Evolutionary conservation across 31 red algal genomes (phyloP), one percentile per base, ranked within the genome.

Genomic region (Bonnemaisonia californica): DNA sequence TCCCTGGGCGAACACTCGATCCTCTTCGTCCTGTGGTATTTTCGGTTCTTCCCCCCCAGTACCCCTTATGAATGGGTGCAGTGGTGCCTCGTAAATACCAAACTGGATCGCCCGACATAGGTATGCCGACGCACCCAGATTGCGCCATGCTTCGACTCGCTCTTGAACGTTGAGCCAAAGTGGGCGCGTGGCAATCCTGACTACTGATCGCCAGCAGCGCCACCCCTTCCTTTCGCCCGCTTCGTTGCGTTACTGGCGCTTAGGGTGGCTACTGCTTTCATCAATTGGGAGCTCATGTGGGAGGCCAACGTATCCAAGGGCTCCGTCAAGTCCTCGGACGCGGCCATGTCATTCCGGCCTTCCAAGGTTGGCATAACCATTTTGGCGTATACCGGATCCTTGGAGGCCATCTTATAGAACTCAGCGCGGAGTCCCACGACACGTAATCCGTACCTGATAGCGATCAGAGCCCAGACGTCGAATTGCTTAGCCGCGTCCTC

Each of bases 1-100:
- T 27, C 22, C 16, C 19, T 9, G 28, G 0, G 76, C 76, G 31
- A 89, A 89, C 38, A 19, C 0, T 18, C 24, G 56, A 38, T 81
- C 76, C 86, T 89, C 86, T 27, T 74, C 41, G 8, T 37, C 27
- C 58, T 89, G 76, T 13, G 86, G 76, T 9, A 89, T 45, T 28
- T 89, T 42, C 2, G 0, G 18, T 2, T 42, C 38, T 54, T 64
- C 0, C 24, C 1, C 68, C 28, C 57, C 54, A n/a, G 55, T 18
- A 18, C 56, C 48, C 12, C 3, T 12, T 21, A 13, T 29, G 0
- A 77, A 77, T 4, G 45, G 37, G 22, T 19, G n/a, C 13, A 26
- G 48, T 4, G 54, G 31, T 30, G 23, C 27, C 19, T 60, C 74
- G 29, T 21, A 35, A 38, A 77, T 77, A 47, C 74, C 24, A 1